Evolutionary conservation across 139 green algal species (phyloP).

Genomic region (Chlamydomonas incerta): DNA sequence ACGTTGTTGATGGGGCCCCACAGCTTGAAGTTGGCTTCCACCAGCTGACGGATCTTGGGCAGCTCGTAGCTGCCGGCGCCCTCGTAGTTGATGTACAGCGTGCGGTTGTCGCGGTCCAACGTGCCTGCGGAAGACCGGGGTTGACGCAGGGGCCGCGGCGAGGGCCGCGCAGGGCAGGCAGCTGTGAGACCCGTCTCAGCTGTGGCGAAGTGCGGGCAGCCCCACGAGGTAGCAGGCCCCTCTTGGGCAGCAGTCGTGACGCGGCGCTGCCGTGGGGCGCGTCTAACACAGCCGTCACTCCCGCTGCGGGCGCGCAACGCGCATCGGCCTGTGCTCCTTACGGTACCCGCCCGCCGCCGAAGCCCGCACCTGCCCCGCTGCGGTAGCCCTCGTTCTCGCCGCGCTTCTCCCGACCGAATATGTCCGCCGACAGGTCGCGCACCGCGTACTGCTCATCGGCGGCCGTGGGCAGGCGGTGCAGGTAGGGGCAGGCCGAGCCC

Average conservation of each 20-base stretch:
- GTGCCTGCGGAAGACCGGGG: no score
- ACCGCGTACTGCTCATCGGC: constrained; percentile 63
- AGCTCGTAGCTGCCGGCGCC: constrained; percentile 63
- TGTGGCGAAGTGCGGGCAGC: no score
- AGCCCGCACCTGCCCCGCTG: constrained; percentile 25
- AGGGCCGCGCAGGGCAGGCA: no score
- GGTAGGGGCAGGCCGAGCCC: constrained; percentile 71
- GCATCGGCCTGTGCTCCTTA: no score
- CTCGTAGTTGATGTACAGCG: constrained; percentile 74
- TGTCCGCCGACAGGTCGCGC: constrained; percentile 66
- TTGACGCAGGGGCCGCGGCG: no score
- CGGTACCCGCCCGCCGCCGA: no score
- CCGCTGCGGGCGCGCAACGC: no score
- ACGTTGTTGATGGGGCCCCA: constrained; percentile 72
- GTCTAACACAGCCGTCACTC: no score
- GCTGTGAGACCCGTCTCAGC: no score
- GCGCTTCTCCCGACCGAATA: constrained; percentile 78
- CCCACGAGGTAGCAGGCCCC: no score
- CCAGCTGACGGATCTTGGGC: constrained; percentile 56
- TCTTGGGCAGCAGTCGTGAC: no score
- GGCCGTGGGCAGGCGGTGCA: constrained; percentile 75
- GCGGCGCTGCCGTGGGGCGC: no score
- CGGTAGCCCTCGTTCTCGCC: constrained; percentile 50
- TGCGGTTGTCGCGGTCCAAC: constrained; percentile 73
- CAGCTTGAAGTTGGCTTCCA: constrained; percentile 63